Conservation (phyloP, 2,329 filamentous ascomycete species). For the Chrysoporthe puriensis region DNA sequence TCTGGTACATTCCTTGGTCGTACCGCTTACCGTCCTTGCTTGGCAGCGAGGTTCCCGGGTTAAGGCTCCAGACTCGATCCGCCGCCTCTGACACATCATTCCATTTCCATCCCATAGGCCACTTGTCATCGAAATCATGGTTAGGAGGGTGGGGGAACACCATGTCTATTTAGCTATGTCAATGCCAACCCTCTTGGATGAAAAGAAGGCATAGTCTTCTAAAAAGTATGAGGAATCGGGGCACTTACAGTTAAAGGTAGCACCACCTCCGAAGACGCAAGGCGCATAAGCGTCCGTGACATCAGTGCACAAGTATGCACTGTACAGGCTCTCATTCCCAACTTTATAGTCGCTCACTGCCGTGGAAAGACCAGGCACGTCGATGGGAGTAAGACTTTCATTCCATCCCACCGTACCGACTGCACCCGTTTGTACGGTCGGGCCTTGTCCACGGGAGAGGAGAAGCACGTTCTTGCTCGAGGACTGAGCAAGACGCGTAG, state of each 20-base stretch:
- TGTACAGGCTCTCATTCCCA: constrained; percentile 27
- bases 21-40: constrained; percentile 34
- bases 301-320: constrained; percentile 19
- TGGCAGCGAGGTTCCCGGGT: constrained; percentile 35
- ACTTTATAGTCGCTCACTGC: constrained; percentile 31
- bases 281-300: constrained; percentile 16
- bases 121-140: constrained; percentile 38
- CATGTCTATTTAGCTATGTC: neutral
- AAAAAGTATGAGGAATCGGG: constrained; percentile 17
- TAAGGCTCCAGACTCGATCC: constrained; percentile 35
- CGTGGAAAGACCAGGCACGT: constrained; percentile 37
- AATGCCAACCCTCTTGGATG: neutral
- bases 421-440: constrained; percentile 39
- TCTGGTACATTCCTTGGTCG: constrained; percentile 25
- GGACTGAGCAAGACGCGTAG: constrained; percentile 42
- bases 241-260: constrained; percentile 40
- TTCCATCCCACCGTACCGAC: constrained; percentile 39
- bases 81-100: constrained; percentile 35
- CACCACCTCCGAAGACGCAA: constrained; percentile 44
- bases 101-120: constrained; percentile 38
- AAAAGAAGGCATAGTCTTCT: neutral
- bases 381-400: constrained; percentile 37
- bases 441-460: constrained; percentile 43
- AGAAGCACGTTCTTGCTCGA: constrained; percentile 39
- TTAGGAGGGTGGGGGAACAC: constrained; percentile 37